Conservation (phyloP, 2,329 filamentous ascomycete genomes). For the Beauveria sp. region DNA sequence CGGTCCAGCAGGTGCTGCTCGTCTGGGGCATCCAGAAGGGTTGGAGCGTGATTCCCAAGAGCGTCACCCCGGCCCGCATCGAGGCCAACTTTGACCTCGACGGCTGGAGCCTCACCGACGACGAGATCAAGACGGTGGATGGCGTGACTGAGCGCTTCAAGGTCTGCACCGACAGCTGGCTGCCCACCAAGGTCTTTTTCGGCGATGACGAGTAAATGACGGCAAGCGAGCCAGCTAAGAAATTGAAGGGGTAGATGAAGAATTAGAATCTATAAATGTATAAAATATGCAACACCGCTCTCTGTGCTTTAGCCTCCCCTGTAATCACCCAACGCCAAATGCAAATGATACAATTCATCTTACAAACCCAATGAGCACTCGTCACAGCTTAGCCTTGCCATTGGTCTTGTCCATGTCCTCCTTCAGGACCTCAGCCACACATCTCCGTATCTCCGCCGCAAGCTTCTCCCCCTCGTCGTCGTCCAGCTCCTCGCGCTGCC, state of each 20-base stretch:
- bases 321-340: conserved; percentile 2
- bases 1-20: conserved; percentile 68
- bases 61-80: conserved; percentile 65
- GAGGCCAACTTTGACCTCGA: conserved; percentile 68
- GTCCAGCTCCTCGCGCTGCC: conserved; percentile 64
- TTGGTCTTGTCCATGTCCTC: conserved; percentile 29
- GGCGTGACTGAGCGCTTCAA: conserved; percentile 70
- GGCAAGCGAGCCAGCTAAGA: neutral
- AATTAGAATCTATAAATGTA: neutral
- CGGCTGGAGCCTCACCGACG: conserved; percentile 64
- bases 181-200: conserved; percentile 75
- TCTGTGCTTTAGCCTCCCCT: neutral
- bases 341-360: neutral
- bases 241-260: neutral
- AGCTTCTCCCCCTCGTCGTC: conserved; percentile 62
- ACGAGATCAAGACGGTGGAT: conserved; percentile 64
- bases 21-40: conserved; percentile 76
- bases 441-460: conserved; percentile 45
- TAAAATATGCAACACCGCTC: neutral
- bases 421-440: conserved; percentile 39
- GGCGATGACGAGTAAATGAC: conserved; percentile 62
- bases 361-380: neutral
- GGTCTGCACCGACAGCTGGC: conserved; percentile 67
- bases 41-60: conserved; percentile 81
- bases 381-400: conserved; percentile 31